Conservation (phyloP, 1,139 yeast species). For the Scheffersomyces quercinus region DNA sequence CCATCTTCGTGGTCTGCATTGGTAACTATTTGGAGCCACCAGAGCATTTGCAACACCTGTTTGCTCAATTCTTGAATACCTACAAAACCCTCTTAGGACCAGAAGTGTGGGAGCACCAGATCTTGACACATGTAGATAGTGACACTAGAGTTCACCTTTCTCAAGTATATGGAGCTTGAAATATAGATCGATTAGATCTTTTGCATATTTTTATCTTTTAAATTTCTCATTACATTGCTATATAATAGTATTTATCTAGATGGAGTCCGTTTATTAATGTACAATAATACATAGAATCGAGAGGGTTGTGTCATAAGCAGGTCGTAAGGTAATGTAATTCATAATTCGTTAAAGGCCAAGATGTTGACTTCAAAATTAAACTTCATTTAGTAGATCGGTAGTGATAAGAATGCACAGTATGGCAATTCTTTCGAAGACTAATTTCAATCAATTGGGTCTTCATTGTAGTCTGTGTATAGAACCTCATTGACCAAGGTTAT, state of each 20-base stretch:
- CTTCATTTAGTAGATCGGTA: too few relatives aligned
- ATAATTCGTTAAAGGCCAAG: too few relatives aligned
- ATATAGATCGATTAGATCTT: neutral
- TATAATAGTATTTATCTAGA: too few relatives aligned
- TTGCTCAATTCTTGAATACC: slow-evolving; percentile 45
- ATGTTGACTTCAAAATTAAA: too few relatives aligned
- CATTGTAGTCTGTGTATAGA: slow-evolving; percentile 40
- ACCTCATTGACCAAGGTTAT: slow-evolving; percentile 69
- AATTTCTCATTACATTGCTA: too few relatives aligned
- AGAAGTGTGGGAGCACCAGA: slow-evolving; percentile 33
- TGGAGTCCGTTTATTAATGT: too few relatives aligned
- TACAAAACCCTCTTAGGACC: slow-evolving; percentile 53
- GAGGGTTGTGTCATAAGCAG: too few relatives aligned
- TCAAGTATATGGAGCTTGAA: slow-evolving; percentile 23
- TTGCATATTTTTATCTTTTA: neutral
- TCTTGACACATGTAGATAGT: slow-evolving; percentile 32
- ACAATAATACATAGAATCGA: too few relatives aligned
- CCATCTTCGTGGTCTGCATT: slow-evolving; percentile 62
- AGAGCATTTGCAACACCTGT: slow-evolving; percentile 42
- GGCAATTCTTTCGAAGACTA: too few relatives aligned
- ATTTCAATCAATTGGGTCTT: neutral
- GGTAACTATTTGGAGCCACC: slow-evolving; percentile 60
- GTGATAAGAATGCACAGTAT: too few relatives aligned
- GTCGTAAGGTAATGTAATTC: too few relatives aligned
- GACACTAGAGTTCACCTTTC: slow-evolving; percentile 28